These are phyloP conservation scores for Porphyrellus sp. DNA, from an alignment of 1,284 basidiomycete genomes.

Conservation along the genomic window DNA sequence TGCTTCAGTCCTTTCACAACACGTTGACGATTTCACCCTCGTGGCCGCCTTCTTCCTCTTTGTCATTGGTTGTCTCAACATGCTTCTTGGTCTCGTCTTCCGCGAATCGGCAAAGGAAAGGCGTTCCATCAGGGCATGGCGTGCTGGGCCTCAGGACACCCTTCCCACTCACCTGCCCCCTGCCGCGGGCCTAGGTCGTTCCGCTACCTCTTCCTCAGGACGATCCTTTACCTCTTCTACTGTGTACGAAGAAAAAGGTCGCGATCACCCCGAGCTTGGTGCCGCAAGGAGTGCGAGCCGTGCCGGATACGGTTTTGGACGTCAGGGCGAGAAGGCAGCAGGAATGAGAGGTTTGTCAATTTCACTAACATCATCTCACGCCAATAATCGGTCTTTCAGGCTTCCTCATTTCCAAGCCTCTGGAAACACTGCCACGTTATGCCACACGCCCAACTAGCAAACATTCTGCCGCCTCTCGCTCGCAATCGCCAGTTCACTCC, in stretches of 20 bases:
- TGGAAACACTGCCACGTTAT: conserved; percentile 56
- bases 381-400: conserved; percentile 25
- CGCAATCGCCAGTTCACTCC: conserved; percentile 21
- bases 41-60: conserved; percentile 88
- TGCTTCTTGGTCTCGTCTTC: conserved; percentile 73
- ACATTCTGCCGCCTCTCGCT: conserved; percentile 19
- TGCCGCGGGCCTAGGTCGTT: conserved; percentile 30
- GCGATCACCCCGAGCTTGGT: conserved; percentile 32
- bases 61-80: conserved; percentile 79
- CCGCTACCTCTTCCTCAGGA: conserved; percentile 27
- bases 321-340: conserved; percentile 75
- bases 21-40: conserved; percentile 81
- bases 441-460: conserved; percentile 37
- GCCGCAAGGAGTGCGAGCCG: conserved; percentile 32
- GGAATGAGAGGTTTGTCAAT: conserved; percentile 48
- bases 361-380: not conserved
- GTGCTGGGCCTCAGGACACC: conserved; percentile 49
- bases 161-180: conserved; percentile 47
- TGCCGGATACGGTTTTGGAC: conserved; percentile 60
- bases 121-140: conserved; percentile 63
- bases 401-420: conserved; percentile 53
- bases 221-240: conserved; percentile 41
- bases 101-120: conserved; percentile 58
- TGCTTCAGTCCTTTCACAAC: conserved; percentile 79
- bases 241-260: conserved; percentile 35